phyloP scores from a whole-genome alignment of 192 early-diverging fungal genomes.

The Chytriomyces sp. region DNA sequence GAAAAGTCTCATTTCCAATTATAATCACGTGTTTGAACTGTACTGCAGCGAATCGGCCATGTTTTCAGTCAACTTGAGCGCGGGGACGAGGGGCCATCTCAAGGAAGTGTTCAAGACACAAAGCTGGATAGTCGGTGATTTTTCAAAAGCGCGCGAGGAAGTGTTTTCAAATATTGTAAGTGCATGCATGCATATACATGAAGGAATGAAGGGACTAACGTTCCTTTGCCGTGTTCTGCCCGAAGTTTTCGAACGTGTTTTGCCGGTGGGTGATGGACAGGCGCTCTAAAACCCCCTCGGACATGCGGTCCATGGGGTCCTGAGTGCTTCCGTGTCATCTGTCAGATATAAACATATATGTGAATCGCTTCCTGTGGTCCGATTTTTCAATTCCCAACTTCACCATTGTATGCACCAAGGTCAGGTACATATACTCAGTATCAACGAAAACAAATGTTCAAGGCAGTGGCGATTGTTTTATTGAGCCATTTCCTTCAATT shows the following conservation, averaged over 20 bases:
- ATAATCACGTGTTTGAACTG: background rate
- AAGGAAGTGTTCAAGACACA: background rate
- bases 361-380: too few species aligned
- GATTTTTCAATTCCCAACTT: too few species aligned
- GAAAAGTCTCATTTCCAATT: background rate
- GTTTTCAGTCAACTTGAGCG: background rate
- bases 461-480: too few species aligned
- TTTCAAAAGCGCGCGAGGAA: background rate
- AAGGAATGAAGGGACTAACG: background rate
- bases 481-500: too few species aligned
- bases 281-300: background rate
- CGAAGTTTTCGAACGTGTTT: background rate
- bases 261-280: background rate
- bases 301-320: too few species aligned
- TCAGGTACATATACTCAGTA: too few species aligned
- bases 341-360: too few species aligned
- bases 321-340: too few species aligned
- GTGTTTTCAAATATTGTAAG: background rate
- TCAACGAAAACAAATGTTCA: too few species aligned
- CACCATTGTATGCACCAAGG: too few species aligned
- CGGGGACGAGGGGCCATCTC: background rate
- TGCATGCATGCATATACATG: too few species aligned
- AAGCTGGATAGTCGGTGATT: background rate
- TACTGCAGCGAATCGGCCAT: background rate
- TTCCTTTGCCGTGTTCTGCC: background rate